phyloP scores from a whole-genome alignment of 192 early-diverging fungal species.

The Neocallimastix lanati region DNA sequence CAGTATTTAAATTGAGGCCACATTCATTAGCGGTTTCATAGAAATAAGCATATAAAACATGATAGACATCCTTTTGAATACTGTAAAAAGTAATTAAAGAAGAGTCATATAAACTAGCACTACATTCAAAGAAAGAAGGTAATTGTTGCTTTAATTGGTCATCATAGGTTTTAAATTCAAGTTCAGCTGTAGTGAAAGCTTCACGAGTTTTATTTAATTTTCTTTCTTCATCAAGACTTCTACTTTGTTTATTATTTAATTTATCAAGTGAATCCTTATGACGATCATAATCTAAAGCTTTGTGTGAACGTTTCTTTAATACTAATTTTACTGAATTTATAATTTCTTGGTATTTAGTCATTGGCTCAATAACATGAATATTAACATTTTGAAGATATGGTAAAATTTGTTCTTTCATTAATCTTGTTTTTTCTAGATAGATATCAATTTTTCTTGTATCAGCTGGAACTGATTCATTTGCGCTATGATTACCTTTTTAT shows the following conservation, averaged over 20 bases:
- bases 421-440: not conserved
- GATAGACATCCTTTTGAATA: slow-evolving; percentile 63
- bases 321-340: not conserved
- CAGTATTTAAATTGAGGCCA: not conserved
- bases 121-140: slow-evolving; percentile 55
- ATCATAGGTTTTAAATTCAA: slow-evolving; percentile 73
- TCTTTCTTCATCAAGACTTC: slow-evolving; percentile 43
- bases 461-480: not conserved
- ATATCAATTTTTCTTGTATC: not conserved
- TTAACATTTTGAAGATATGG: not conserved
- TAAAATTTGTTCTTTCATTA: not conserved
- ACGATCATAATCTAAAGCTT: slow-evolving; percentile 84
- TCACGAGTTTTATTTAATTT: slow-evolving; percentile 21
- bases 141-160: slow-evolving; percentile 61
- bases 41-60: slow-evolving; percentile 37
- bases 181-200: slow-evolving; percentile 57
- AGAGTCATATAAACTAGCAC: slow-evolving; percentile 64
- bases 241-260: slow-evolving; percentile 43
- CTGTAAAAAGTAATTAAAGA: slow-evolving; percentile 69
- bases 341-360: not conserved
- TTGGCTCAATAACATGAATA: not conserved
- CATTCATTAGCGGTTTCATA: slow-evolving; percentile 7
- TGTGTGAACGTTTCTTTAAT: slow-evolving; percentile 61
- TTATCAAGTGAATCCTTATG: slow-evolving; percentile 53
- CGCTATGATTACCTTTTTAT: not conserved